Evolutionary conservation across 495 filamentous ascomycete genomes (phyloP), one percentile per base, ranked within the genome.

Genomic region (Podospora comata): DNA sequence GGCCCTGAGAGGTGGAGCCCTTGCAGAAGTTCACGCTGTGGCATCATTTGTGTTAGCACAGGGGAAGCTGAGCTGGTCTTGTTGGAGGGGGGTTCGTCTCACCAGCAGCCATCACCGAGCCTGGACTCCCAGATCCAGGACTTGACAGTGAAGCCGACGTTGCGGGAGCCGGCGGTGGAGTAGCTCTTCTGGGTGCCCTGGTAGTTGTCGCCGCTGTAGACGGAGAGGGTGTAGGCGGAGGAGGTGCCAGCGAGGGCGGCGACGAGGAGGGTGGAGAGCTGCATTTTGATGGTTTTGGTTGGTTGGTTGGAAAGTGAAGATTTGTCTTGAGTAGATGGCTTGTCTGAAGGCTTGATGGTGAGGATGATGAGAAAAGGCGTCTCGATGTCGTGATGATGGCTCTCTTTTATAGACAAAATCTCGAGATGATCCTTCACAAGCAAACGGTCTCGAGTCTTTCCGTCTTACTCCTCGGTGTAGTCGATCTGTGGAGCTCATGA

Each of bases 151-250:
- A 61, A 61, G 7, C 59, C 59, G 3, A 61, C 59, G 19, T 1
- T 32, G 59, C 59, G 59, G 59, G 59, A 61, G 5, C 59, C 59
- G 23, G 16, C 15, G 59, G 59, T 34, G 27, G 59, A 26, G 27
- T 61, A 61, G 27, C n/a, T 61, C 59, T 28, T 61, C 27, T 61
- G 59, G 59, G 59, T 61, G 5, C 59, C 59, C 26, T 61, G 59
- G 26, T 61, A 61, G 59, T 61, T 61, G 59, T 61, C 59, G 16
- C 5, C 4, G 59, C 59, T 61, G 59, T 61, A 61, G 59, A 61
- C 59, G 20, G 5, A 9, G 59, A 61, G 59, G 5, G n/a, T 61
- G 59, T 61, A 61, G 59, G 59, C 59, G 16, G 20, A 27, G 16
- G 59, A 28, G 59, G 59, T 28, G 26, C 59, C 59, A 26, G 27